Evolutionary conservation across 768 basidiomycete species (phyloP).

Genomic region (Brasilioporus rufonigricans): DNA sequence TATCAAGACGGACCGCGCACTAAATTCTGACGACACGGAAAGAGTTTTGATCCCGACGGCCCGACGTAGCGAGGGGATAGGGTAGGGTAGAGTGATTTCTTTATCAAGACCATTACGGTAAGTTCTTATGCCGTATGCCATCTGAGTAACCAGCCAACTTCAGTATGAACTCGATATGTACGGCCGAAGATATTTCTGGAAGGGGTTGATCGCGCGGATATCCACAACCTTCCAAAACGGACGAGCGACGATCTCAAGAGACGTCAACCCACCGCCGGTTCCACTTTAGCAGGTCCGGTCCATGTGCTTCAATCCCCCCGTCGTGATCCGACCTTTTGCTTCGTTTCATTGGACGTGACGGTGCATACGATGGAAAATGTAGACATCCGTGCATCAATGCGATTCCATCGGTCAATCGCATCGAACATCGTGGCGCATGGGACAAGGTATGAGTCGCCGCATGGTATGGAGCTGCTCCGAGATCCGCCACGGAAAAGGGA

Average conservation of each 20-base stretch:
- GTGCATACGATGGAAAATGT: neutral
- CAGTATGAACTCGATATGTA: neutral
- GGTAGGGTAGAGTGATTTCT: slow-evolving; percentile 6
- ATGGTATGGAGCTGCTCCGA: slow-evolving; percentile 2
- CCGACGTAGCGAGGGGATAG: neutral
- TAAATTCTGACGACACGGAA: neutral
- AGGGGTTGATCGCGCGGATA: slow-evolving; percentile 16
- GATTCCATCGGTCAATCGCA: neutral
- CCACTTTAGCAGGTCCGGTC: neutral
- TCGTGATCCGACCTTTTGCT: slow-evolving; percentile 12
- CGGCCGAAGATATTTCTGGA: slow-evolving; percentile 2
- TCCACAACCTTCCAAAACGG: slow-evolving; percentile 24
- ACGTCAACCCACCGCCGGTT: slow-evolving; percentile 9
- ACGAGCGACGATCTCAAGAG: slow-evolving; percentile 10
- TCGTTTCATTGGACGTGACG: slow-evolving; percentile 3
- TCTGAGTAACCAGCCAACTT: neutral
- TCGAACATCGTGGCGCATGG: neutral
- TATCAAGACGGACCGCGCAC: neutral
- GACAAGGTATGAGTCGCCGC: neutral
- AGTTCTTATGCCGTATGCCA: slow-evolving; percentile 8
- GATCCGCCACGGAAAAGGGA: slow-evolving; percentile 13
- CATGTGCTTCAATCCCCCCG: neutral
- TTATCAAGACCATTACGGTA: slow-evolving; percentile 4
- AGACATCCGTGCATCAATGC: neutral
- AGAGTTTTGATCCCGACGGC: slow-evolving; percentile 1